Conservation (phyloP, 1,139 yeast genomes). For the Yamadazyma triangularis region DNA sequence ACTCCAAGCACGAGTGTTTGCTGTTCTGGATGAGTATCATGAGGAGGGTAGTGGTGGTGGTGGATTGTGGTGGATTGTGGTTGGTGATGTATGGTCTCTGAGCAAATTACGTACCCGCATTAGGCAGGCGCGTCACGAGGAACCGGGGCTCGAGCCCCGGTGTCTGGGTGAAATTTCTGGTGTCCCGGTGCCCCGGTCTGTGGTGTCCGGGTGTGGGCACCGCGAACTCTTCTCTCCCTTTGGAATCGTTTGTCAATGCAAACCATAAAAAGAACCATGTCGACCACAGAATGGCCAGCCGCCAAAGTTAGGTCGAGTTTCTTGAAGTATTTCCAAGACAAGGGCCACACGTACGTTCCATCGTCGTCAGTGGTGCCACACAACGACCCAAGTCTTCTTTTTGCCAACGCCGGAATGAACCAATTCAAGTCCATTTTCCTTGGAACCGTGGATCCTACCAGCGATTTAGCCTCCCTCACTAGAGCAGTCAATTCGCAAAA, state of each 20-base stretch:
- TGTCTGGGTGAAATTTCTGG: too few relatives aligned
- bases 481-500: slow-evolving; percentile 95
- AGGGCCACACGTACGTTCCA: slow-evolving; percentile 76
- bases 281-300: slow-evolving; percentile 54
- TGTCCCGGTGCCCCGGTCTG: too few relatives aligned
- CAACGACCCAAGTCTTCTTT: slow-evolving; percentile 92
- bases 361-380: slow-evolving; percentile 95
- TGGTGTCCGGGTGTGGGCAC: too few relatives aligned
- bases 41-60: too few relatives aligned
- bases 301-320: slow-evolving; percentile 80
- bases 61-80: not conserved
- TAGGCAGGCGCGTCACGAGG: too few relatives aligned
- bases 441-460: slow-evolving; percentile 94
- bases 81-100: too few relatives aligned
- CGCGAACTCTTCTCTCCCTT: too few relatives aligned
- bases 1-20: slow-evolving; percentile 85
- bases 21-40: not conserved
- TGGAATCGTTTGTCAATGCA: too few relatives aligned
- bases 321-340: slow-evolving; percentile 66
- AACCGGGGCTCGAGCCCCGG: too few relatives aligned
- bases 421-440: slow-evolving; percentile 95
- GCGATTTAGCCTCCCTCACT: slow-evolving; percentile 77
- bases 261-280: too few relatives aligned
- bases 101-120: too few relatives aligned
- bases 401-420: slow-evolving; percentile 99